Evolutionary conservation across 1,284 basidiomycete species (phyloP), one percentile per base, ranked within the genome.

Genomic region (Boletus smithii): DNA sequence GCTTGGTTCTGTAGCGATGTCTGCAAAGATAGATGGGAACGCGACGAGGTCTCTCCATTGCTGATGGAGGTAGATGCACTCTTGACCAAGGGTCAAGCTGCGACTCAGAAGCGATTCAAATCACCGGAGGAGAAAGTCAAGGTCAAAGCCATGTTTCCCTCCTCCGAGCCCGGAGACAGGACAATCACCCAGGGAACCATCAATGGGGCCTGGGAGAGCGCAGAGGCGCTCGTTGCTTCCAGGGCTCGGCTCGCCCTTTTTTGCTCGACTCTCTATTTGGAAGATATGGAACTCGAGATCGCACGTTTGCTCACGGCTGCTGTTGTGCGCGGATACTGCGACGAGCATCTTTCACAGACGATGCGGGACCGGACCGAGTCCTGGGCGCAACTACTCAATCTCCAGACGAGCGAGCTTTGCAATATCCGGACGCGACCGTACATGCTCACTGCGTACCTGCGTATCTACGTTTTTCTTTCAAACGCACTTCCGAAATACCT

Each of bases 1-100:
- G 65, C 77, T 8, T 79, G 74, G 72, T 84, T 84, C 57, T 85
- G 82, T 59, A 70, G 70, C 23, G 67, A 68, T 11, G 50, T 46
- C 9, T 84, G 82, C 59, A 69, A 70, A 48, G 61, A 69, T 34
- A 48, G 18, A 8, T 83, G 79, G 77, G 49, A 70, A 27, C 51
- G 38, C 20, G 63, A 71, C 31, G 56, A 59, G 35, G 67, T 67
- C 35, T 59, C 52, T 61, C 67, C 51, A 39, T 58, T 43, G 59
- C 54, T 69, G 55, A 62, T 56, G 52, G 52, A 55, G 48, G 58
- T 65, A 48, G 62, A 67, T 48, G 54, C 59, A 38, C 54, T 68
- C 43, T 57, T 73, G 45, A 63, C 59, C 46, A 65, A 72, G 58
- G 61, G 65, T 47, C 66, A 52, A 31, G 32, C 32, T 33, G 50